These are phyloP conservation scores for Castanospermum australe DNA, from an alignment of 306 rosid species.

Conservation along the genomic window DNA sequence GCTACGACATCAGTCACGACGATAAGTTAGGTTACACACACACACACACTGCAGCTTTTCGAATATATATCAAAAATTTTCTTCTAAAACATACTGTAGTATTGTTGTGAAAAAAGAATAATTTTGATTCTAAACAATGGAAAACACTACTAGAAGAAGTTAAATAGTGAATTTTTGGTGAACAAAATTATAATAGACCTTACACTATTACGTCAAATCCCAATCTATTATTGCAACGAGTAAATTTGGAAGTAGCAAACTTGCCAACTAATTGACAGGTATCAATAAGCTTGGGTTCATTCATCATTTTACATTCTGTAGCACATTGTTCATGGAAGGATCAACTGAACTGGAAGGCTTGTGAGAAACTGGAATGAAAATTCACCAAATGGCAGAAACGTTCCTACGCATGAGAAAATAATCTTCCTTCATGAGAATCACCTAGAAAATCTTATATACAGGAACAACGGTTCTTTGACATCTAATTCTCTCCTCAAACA, in stretches of 20 bases:
- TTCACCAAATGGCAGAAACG: background rate
- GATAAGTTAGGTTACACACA: too few species aligned
- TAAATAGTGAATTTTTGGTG: background rate
- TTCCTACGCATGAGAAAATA: background rate
- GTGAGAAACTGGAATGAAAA: background rate
- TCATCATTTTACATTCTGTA: background rate
- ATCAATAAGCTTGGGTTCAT: background rate
- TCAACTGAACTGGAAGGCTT: background rate
- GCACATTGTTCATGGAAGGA: background rate
- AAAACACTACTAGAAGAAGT: background rate
- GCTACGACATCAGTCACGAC: constrained; percentile 30
- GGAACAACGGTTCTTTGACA: background rate
- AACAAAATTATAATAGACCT: background rate
- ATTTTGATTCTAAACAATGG: background rate
- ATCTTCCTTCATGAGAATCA: background rate
- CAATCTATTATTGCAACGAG: background rate
- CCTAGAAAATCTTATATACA: background rate
- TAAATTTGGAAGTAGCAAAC: background rate
- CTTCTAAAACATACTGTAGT: background rate
- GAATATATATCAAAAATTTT: background rate
- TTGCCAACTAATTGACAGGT: background rate
- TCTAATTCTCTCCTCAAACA: background rate
- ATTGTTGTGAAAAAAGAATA: background rate
- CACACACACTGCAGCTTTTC: too few species aligned
- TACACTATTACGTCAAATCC: constrained; percentile 6